Evolutionary conservation across 768 basidiomycete species (phyloP).

Genomic region (Amyloporia xantha): DNA sequence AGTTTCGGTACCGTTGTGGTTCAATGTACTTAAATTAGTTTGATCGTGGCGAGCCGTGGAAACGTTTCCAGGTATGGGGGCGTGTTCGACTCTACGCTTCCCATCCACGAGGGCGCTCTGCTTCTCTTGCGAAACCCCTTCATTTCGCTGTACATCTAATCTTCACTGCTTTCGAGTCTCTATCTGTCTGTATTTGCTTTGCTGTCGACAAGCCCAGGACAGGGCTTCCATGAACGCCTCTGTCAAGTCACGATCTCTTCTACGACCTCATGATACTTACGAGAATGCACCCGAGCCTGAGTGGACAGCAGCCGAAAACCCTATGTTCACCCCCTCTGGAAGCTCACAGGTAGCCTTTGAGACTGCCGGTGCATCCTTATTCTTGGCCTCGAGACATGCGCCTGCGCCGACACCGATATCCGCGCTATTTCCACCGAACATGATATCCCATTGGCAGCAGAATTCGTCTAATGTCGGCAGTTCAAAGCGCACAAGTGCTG

Average conservation of each 20-base stretch:
- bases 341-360: background rate
- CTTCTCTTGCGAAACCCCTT: background rate
- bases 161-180: slow-evolving; percentile 7
- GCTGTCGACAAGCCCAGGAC: slow-evolving; percentile 2
- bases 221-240: slow-evolving; percentile 19
- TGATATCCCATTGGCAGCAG: no score
- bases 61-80: no score
- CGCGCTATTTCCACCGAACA: background rate
- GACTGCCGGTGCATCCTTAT: background rate
- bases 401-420: background rate
- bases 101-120: no score
- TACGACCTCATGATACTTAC: slow-evolving; percentile 18
- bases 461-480: no score
- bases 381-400: background rate
- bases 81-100: no score
- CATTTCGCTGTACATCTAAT: background rate
- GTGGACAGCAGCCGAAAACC: background rate
- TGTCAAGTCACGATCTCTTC: slow-evolving; percentile 19
- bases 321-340: background rate
- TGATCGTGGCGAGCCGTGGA: no score
- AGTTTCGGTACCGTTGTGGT: no score
- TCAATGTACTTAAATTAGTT: no score
- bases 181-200: background rate
- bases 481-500: background rate
- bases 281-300: background rate